These are phyloP conservation scores for Phytophthora vignae DNA, from an alignment of 352 stramenopile species.

Conservation along the genomic window DNA sequence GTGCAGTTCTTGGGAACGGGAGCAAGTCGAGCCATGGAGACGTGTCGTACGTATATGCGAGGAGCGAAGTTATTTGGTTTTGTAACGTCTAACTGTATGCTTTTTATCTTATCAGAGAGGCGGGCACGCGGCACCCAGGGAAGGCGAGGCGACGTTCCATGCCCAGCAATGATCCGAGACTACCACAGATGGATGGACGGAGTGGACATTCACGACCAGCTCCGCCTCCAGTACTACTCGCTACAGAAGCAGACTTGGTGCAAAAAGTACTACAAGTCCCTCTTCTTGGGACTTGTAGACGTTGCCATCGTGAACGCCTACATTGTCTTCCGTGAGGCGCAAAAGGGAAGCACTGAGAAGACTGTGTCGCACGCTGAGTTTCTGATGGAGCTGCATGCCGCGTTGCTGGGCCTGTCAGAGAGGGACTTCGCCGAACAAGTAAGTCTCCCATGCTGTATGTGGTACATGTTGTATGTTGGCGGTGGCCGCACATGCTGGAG, in stretches of 20 bases:
- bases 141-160: not conserved
- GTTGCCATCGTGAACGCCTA: conserved; percentile 33
- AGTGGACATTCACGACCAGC: not conserved
- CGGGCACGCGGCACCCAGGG: not conserved
- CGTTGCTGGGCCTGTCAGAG: conserved; percentile 8
- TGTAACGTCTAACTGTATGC: not conserved
- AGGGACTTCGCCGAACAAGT: not conserved
- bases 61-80: too few species aligned
- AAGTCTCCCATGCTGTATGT: conserved; percentile 2
- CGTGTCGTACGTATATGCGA: not conserved
- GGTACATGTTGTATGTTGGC: conserved; percentile 8
- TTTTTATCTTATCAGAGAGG: not conserved
- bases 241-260: conserved; percentile 3
- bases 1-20: conserved; percentile 1
- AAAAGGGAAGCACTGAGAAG: not conserved
- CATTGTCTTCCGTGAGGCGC: conserved; percentile 19
- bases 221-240: not conserved
- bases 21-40: conserved; percentile 6
- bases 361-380: conserved; percentile 14
- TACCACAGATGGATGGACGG: not conserved
- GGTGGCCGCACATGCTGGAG: not conserved
- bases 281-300: conserved; percentile 34
- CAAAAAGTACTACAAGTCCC: conserved; percentile 31
- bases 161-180: not conserved
- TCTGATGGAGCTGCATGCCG: conserved; percentile 14